A percentile compares a stretch with the other conserved stretches of the same genome.
Evolutionary conservation across 352 stramenopile species (phyloP).

Genomic region (Phytophthora constricta): DNA sequence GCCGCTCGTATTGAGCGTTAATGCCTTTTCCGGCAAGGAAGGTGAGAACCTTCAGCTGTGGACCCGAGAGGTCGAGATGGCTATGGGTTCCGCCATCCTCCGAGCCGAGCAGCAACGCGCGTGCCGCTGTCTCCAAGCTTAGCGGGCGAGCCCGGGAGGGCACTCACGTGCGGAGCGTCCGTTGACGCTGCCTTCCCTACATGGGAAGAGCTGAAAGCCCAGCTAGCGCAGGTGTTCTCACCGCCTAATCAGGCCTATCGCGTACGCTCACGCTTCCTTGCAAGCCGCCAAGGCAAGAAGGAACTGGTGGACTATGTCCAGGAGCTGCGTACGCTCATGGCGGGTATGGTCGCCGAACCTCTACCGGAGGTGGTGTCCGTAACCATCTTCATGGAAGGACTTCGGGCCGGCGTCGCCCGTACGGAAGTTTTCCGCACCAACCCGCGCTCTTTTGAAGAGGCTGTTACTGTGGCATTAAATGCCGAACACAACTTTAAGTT

Average conservation of each 20-base stretch:
- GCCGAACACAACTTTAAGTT: background rate
- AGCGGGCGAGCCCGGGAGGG: constrained; percentile 22
- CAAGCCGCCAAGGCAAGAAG: constrained; percentile 2
- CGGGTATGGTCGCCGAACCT: constrained; percentile 3
- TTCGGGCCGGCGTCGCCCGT: background rate
- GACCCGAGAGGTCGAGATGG: constrained; percentile 26
- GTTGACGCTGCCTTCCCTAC: constrained; percentile 7
- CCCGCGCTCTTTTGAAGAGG: background rate
- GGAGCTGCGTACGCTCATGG: constrained; percentile 12
- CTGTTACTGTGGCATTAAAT: background rate
- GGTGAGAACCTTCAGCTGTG: constrained; percentile 27
- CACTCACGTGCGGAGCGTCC: constrained; percentile 11
- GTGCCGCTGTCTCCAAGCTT: constrained; percentile 28
- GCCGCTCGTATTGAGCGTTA: background rate
- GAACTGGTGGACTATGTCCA: constrained; percentile 13
- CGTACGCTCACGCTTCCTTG: constrained; percentile 12
- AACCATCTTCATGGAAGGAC: constrained; percentile 19
- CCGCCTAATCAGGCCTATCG: constrained; percentile 14
- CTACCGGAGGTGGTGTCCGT: constrained; percentile 4
- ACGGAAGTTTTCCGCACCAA: background rate
- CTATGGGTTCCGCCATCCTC: constrained; percentile 15
- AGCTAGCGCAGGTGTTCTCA: constrained; percentile 8
- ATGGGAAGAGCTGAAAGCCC: constrained; percentile 10
- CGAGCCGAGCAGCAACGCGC: constrained; percentile 12
- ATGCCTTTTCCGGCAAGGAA: constrained; percentile 3